Conservation (phyloP, 139 green algal species). For the Chlamydomonas applanata region DNA sequence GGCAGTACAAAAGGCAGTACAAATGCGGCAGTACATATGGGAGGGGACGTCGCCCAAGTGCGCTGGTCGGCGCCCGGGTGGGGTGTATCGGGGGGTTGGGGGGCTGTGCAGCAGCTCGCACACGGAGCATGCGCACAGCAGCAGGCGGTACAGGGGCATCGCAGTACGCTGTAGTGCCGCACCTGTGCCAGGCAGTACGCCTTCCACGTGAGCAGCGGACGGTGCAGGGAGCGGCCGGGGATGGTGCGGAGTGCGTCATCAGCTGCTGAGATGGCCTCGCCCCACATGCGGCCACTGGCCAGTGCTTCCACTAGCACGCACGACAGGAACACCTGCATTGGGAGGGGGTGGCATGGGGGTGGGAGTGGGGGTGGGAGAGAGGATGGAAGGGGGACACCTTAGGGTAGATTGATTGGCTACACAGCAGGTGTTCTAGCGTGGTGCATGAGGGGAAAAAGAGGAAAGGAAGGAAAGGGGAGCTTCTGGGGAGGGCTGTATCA, state of each 20-base stretch:
- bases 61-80: too few relatives aligned
- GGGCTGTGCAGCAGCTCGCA: too few relatives aligned
- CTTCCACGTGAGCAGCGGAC: constrained; percentile 46
- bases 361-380: too few relatives aligned
- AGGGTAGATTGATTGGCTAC: not conserved
- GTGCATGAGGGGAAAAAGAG: not conserved
- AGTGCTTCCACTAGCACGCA: constrained; percentile 49
- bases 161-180: not conserved
- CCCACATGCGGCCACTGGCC: constrained; percentile 35
- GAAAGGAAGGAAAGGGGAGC: not conserved
- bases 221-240: constrained; percentile 22
- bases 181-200: constrained; percentile 33
- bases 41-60: too few relatives aligned
- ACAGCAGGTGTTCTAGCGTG: too few relatives aligned
- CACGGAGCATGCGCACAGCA: too few relatives aligned
- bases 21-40: too few relatives aligned
- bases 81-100: too few relatives aligned
- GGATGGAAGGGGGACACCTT: not conserved
- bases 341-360: not conserved
- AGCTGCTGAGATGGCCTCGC: constrained; percentile 23
- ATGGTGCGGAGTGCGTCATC: constrained; percentile 33
- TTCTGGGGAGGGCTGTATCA: too few relatives aligned
- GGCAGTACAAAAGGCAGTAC: too few relatives aligned
- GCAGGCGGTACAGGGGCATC: not conserved
- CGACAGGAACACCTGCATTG: constrained; percentile 46